Percentiles rank a stretch among this genome's conserved stretches.
These are phyloP conservation scores for Tieghemostelium lacteum DNA, from an alignment of 78 protist genomes.

Conservation along the genomic window DNA sequence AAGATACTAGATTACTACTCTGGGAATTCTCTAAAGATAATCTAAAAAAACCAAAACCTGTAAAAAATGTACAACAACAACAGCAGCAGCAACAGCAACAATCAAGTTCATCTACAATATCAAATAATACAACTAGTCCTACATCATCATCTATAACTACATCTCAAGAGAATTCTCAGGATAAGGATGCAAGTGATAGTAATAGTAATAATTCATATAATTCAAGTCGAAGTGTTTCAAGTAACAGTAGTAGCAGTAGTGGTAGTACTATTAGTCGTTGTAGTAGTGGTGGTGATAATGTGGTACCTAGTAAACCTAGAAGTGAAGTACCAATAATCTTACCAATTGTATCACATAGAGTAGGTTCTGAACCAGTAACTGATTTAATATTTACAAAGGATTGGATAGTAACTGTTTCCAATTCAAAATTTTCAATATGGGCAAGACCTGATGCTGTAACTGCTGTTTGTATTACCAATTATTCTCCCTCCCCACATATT, in stretches of 20 bases:
- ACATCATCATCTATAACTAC: neutral
- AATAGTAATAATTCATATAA: neutral
- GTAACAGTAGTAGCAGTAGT: neutral
- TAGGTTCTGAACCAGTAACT: constrained; percentile 25
- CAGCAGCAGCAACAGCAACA: neutral
- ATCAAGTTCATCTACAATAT: neutral
- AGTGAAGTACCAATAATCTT: constrained; percentile 7
- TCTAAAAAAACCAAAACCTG: constrained; percentile 58
- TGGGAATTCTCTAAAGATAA: constrained; percentile 70
- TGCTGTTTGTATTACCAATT: constrained; percentile 3
- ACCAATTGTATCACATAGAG: constrained; percentile 69
- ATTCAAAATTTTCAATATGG: constrained; percentile 48
- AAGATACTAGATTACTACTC: constrained; percentile 69
- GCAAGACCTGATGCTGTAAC: constrained; percentile 65
- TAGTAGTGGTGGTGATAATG: neutral
- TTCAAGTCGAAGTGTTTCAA: neutral
- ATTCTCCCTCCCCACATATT: neutral
- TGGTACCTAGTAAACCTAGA: constrained; percentile 25
- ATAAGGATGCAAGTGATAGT: neutral
- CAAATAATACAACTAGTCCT: neutral
- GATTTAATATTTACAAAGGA: constrained; percentile 31
- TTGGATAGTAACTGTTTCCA: constrained; percentile 38
- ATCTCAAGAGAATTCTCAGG: neutral
- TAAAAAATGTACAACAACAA: constrained; percentile 2
- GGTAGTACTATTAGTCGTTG: neutral